These are phyloP conservation scores for Selaginella tamariscina DNA, from an alignment of 75 land plant genomes.

Conservation along the genomic window DNA sequence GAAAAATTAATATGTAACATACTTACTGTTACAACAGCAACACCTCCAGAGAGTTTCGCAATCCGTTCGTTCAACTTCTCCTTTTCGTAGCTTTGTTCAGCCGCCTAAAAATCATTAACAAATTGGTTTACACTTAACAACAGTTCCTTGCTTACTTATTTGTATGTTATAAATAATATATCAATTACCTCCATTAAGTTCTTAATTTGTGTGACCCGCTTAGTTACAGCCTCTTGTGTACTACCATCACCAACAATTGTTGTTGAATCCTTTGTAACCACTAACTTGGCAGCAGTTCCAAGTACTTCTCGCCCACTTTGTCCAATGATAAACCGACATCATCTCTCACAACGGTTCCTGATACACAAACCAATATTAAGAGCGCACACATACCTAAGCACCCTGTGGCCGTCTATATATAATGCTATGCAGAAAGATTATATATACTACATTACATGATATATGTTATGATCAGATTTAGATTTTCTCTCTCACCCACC, in stretches of 20 bases:
- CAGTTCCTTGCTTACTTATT: too few relatives aligned
- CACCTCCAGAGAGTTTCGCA: constrained; percentile 76
- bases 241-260: constrained; percentile 71
- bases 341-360: constrained; percentile 49
- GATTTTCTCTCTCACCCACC: too few relatives aligned
- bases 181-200: constrained; percentile 45
- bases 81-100: constrained; percentile 60
- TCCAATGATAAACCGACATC: constrained; percentile 48
- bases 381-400: too few relatives aligned
- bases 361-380: neutral
- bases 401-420: too few relatives aligned
- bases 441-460: too few relatives aligned
- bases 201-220: constrained; percentile 51
- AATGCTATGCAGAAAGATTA: too few relatives aligned
- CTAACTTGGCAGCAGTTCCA: constrained; percentile 51
- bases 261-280: constrained; percentile 47
- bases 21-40: constrained; percentile 65
- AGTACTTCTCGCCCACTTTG: constrained; percentile 42
- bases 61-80: constrained; percentile 83
- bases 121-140: too few relatives aligned
- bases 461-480: too few relatives aligned
- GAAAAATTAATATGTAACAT: too few relatives aligned
- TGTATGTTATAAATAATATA: neutral
- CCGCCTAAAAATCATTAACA: constrained; percentile 30
- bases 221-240: constrained; percentile 51